Percentiles rank a stretch among this genome's conserved stretches.
phyloP scores from a whole-genome alignment of 2,329 filamentous ascomycete species.

The Penicillium sp. region DNA sequence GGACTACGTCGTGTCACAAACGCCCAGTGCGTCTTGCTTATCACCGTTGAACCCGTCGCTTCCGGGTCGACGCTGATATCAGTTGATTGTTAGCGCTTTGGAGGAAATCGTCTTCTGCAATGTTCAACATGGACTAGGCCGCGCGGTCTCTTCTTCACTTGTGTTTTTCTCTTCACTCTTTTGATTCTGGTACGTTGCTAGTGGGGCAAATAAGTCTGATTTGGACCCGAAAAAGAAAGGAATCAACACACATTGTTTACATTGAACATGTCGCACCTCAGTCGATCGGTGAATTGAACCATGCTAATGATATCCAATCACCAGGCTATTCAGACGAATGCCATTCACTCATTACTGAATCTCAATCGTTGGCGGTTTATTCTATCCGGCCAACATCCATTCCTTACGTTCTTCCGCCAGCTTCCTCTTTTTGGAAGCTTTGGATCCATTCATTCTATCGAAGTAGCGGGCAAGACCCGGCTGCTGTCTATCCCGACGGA shows the following conservation, averaged over 20 bases:
- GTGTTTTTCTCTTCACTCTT: constrained; percentile 12
- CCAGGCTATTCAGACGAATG: constrained; percentile 9
- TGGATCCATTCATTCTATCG: constrained; percentile 1
- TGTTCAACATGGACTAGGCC: constrained; percentile 21
- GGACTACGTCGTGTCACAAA: constrained; percentile 1
- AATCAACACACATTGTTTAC: neutral
- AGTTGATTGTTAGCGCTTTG: neutral
- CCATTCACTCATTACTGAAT: constrained; percentile 13
- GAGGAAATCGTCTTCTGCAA: neutral
- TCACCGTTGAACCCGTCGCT: constrained; percentile 10
- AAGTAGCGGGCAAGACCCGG: constrained; percentile 16
- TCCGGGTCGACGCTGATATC: constrained; percentile 8
- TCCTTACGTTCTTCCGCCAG: constrained; percentile 5
- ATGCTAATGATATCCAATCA: constrained; percentile 1
- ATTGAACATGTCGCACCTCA: neutral
- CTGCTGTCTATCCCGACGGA: constrained; percentile 1
- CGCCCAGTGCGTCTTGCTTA: constrained; percentile 8
- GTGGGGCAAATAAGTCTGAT: neutral
- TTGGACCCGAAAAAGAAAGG: neutral
- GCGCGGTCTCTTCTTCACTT: constrained; percentile 2
- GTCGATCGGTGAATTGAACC: neutral
- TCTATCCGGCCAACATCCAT: constrained; percentile 1
- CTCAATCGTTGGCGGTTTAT: neutral
- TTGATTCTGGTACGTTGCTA: constrained; percentile 16
- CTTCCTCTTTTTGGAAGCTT: constrained; percentile 5